phyloP scores from a whole-genome alignment of 2,329 filamentous ascomycete species.

The Fusarium nematophilum region DNA sequence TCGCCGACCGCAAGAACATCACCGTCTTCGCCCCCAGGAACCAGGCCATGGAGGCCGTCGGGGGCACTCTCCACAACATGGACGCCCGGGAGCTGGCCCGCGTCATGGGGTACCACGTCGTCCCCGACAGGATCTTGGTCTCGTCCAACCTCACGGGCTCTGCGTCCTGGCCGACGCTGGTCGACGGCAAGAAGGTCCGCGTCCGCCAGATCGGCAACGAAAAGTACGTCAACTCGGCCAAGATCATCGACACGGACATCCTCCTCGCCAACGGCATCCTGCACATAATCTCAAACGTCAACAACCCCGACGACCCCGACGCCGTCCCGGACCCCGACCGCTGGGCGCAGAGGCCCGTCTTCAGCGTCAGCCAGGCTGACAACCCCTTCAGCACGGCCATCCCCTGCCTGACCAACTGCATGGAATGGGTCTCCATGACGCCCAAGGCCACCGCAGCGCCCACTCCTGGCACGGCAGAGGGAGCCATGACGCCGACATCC shows the following conservation, averaged over 20 bases:
- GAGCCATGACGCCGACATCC: constrained; percentile 29
- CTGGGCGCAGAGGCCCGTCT: constrained; percentile 62
- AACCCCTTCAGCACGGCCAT: constrained; percentile 56
- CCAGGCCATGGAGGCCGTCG: constrained; percentile 68
- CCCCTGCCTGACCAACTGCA: constrained; percentile 55
- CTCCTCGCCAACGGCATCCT: constrained; percentile 68
- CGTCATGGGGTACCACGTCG: constrained; percentile 73
- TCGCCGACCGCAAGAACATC: constrained; percentile 57
- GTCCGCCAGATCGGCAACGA: constrained; percentile 55
- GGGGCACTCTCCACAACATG: constrained; percentile 61
- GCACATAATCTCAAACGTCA: constrained; percentile 66
- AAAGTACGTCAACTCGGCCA: constrained; percentile 65
- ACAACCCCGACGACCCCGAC: constrained; percentile 55
- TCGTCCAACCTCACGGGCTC: constrained; percentile 54
- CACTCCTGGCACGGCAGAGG: constrained; percentile 23
- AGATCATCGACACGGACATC: constrained; percentile 63
- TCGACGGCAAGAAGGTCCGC: constrained; percentile 48
- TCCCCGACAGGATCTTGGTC: constrained; percentile 66
- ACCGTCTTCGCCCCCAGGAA: constrained; percentile 75
- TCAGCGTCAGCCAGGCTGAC: constrained; percentile 60
- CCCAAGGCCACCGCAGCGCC: constrained; percentile 12
- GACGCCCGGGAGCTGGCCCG: constrained; percentile 58
- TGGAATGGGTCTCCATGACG: constrained; percentile 39
- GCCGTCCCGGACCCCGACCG: constrained; percentile 52
- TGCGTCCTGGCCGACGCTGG: constrained; percentile 50